Percentiles rank a stretch among this genome's conserved stretches.
These are phyloP conservation scores for Filosporella fistucella DNA, from an alignment of 495 filamentous ascomycete genomes.

Conservation along the genomic window DNA sequence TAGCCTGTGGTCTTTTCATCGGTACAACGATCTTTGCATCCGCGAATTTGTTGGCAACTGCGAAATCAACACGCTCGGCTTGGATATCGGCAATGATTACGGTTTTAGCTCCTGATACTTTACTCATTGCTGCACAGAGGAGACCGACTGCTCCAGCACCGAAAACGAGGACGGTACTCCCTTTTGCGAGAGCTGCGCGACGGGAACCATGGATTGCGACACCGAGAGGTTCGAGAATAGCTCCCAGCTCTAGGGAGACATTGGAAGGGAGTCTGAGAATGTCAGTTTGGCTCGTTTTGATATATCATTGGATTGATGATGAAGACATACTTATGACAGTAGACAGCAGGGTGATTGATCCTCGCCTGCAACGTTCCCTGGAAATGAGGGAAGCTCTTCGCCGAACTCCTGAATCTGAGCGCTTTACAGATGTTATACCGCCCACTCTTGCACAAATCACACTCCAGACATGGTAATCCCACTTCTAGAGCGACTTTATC, in stretches of 20 bases:
- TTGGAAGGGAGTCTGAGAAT: conserved; percentile 52
- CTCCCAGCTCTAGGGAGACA: conserved; percentile 64
- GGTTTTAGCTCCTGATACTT: conserved; percentile 49
- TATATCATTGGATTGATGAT: neutral
- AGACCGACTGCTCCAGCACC: conserved; percentile 80
- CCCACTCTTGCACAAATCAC: conserved; percentile 59
- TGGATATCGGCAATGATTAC: conserved; percentile 82
- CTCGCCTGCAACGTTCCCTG: conserved; percentile 80
- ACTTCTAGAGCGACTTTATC: conserved; percentile 82
- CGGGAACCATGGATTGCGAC: conserved; percentile 74
- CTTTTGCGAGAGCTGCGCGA: conserved; percentile 50
- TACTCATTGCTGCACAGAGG: conserved; percentile 63
- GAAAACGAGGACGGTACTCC: conserved; percentile 62
- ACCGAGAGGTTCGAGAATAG: conserved; percentile 72
- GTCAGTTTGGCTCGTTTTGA: conserved; percentile 24
- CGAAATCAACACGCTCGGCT: conserved; percentile 64
- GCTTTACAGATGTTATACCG: conserved; percentile 83
- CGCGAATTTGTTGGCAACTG: conserved; percentile 63
- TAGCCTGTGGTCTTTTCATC: conserved; percentile 44
- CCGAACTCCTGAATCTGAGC: conserved; percentile 75
- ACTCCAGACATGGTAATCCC: conserved; percentile 71
- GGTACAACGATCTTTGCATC: conserved; percentile 59
- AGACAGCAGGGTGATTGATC: conserved; percentile 70
- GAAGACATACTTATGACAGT: conserved; percentile 54
- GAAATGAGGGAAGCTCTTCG: conserved; percentile 71